Conservation (phyloP, 2,329 filamentous ascomycete genomes). For the Stemphylium beticola region DNA sequence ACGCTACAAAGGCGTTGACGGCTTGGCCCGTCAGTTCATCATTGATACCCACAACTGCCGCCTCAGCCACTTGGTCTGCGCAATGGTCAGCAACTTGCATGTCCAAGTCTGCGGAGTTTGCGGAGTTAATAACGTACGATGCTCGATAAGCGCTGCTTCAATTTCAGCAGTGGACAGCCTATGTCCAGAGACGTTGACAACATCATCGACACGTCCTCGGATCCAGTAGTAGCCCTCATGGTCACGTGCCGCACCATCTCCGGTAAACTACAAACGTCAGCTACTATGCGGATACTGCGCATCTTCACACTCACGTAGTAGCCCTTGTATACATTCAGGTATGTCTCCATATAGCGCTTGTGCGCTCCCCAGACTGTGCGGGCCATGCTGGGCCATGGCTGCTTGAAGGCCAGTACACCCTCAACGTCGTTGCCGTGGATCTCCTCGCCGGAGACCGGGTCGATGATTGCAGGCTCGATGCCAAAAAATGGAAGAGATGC, state of each 20-base stretch:
- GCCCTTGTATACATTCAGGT: slow-evolving; percentile 95
- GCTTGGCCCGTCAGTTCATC: slow-evolving; percentile 97
- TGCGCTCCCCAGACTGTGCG: slow-evolving; percentile 97
- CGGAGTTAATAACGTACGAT: slow-evolving; percentile 57
- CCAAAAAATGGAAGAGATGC: slow-evolving; percentile 98
- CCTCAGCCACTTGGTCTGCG: slow-evolving; percentile 79
- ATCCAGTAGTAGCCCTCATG: slow-evolving; percentile 99
- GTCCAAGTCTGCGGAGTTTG: background rate
- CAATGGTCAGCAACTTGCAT: slow-evolving; percentile 26
- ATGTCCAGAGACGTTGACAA: slow-evolving; percentile 97
- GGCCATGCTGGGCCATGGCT: slow-evolving; percentile 98
- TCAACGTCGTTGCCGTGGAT: slow-evolving; percentile 96
- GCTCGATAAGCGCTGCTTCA: slow-evolving; percentile 94
- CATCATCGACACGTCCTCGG: slow-evolving; percentile 95
- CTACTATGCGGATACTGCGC: background rate
- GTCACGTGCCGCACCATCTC: slow-evolving; percentile 93
- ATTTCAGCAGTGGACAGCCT: slow-evolving; percentile 97
- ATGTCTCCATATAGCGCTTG: slow-evolving; percentile 98
- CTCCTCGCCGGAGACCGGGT: slow-evolving; percentile 92
- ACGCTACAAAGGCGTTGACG: slow-evolving; percentile 92
- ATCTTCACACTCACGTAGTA: slow-evolving; percentile 77
- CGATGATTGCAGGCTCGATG: slow-evolving; percentile 96
- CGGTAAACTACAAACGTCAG: slow-evolving; percentile 70
- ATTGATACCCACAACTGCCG: slow-evolving; percentile 88
- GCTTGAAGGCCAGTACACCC: slow-evolving; percentile 95